These are phyloP conservation scores for Leccinum pachyderme DNA, from an alignment of 1,284 basidiomycete genomes.

Conservation along the genomic window DNA sequence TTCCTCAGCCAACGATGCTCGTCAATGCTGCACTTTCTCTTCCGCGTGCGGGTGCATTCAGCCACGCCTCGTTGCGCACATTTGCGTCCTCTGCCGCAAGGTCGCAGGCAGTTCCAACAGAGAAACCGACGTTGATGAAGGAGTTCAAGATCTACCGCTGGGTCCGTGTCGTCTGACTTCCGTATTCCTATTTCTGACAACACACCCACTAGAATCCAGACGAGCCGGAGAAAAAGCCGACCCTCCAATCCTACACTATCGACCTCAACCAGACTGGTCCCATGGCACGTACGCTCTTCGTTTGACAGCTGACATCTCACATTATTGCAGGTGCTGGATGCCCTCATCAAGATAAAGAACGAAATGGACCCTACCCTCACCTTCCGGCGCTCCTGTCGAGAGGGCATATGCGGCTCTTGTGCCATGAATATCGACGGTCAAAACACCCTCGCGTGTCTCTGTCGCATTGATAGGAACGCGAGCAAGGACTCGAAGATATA, in stretches of 20 bases:
- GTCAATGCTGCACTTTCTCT: constrained; percentile 1
- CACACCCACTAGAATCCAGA: constrained; percentile 78
- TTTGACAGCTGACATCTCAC: background rate
- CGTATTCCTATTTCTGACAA: rapidly evolving
- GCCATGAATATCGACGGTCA: constrained; percentile 99
- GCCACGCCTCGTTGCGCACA: constrained; percentile 28
- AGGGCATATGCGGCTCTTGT: constrained; percentile 98
- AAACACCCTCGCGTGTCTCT: constrained; percentile 97
- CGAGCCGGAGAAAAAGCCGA: constrained; percentile 89
- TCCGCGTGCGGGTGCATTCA: constrained; percentile 4
- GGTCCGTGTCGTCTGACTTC: constrained; percentile 47
- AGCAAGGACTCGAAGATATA: constrained; percentile 88
- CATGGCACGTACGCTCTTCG: constrained; percentile 64
- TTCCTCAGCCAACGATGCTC: constrained; percentile 13
- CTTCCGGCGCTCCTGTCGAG: constrained; percentile 94
- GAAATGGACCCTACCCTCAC: constrained; percentile 96
- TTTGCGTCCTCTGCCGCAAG: constrained; percentile 42
- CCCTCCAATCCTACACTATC: constrained; percentile 88
- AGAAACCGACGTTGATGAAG: constrained; percentile 62
- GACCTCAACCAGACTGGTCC: constrained; percentile 95
- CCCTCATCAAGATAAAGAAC: constrained; percentile 99
- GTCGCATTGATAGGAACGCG: constrained; percentile 84
- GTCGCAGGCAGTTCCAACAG: constrained; percentile 39
- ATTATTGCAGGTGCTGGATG: constrained; percentile 72
- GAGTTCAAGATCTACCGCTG: constrained; percentile 98